Percentiles rank a stretch among this genome's conserved stretches.
Conservation (phyloP, 2,329 filamentous ascomycete genomes). For the Zymoseptoria crescenta region DNA sequence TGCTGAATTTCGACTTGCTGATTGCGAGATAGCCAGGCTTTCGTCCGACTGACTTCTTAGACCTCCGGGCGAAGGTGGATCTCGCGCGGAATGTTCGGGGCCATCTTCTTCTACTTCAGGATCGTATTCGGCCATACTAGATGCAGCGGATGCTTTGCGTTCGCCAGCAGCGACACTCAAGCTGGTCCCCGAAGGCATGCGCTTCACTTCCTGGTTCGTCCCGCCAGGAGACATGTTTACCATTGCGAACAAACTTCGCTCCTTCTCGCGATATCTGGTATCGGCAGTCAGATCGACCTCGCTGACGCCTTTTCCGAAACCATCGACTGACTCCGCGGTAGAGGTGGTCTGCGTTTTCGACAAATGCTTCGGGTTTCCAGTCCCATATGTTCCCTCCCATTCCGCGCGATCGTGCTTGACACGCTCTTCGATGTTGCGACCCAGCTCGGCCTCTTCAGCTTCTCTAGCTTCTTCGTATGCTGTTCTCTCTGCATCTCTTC, state of each 20-base stretch:
- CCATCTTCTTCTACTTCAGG: slow-evolving; percentile 2
- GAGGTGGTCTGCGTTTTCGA: slow-evolving; percentile 41
- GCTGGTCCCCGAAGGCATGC: slow-evolving; percentile 2
- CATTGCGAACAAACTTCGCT: slow-evolving; percentile 7
- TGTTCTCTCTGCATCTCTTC: slow-evolving; percentile 39
- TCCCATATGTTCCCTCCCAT: slow-evolving; percentile 74
- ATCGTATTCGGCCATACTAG: slow-evolving; percentile 6
- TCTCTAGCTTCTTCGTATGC: slow-evolving; percentile 50
- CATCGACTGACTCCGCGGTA: slow-evolving; percentile 37
- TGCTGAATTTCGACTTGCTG: neutral
- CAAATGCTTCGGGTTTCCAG: slow-evolving; percentile 36
- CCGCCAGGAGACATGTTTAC: slow-evolving; percentile 1
- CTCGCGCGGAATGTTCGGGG: neutral
- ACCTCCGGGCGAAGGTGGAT: neutral
- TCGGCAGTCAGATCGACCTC: slow-evolving; percentile 2
- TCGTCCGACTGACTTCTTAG: neutral
- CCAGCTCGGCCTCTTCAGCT: slow-evolving; percentile 60
- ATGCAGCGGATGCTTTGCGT: slow-evolving; percentile 6
- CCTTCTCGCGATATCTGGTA: slow-evolving; percentile 4
- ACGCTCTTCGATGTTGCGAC: slow-evolving; percentile 56
- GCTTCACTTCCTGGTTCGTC: neutral
- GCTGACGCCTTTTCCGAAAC: slow-evolving; percentile 5
- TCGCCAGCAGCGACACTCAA: slow-evolving; percentile 1
- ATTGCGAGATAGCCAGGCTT: neutral
- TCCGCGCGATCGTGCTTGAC: slow-evolving; percentile 54